Conservation (phyloP, 257 asterid genomes). For the Solanum pinnatisectum region DNA sequence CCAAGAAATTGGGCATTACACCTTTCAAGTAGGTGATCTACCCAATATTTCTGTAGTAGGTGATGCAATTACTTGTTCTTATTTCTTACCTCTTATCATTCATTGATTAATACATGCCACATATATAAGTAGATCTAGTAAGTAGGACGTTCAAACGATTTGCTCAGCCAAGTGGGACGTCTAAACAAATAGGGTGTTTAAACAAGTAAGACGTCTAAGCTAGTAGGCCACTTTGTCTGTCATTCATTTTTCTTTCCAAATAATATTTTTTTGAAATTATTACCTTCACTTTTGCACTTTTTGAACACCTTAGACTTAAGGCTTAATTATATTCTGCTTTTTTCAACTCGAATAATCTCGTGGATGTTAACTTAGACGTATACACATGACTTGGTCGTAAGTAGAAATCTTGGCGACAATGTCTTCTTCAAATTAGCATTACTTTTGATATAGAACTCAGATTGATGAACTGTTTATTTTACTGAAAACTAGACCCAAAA, state of each 20-base stretch:
- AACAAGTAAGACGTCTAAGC: neutral
- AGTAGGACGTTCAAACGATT: neutral
- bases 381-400: neutral
- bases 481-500: neutral
- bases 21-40: neutral
- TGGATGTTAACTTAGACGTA: too few relatives aligned
- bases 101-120: neutral
- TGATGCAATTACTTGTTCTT: neutral
- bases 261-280: too few relatives aligned
- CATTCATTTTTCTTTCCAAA: neutral
- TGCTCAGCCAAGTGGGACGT: neutral
- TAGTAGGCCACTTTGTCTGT: neutral
- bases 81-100: neutral
- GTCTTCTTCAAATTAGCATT: neutral
- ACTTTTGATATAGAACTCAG: neutral
- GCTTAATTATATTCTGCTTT: too few relatives aligned
- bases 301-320: neutral
- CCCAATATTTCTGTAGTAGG: neutral
- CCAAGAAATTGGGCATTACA: neutral
- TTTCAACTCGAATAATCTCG: neutral
- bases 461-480: neutral
- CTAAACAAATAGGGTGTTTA: neutral
- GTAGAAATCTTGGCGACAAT: neutral
- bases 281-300: neutral
- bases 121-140: neutral